Conservation (phyloP, 257 asterid species). For the Capsicum chinense region DNA sequence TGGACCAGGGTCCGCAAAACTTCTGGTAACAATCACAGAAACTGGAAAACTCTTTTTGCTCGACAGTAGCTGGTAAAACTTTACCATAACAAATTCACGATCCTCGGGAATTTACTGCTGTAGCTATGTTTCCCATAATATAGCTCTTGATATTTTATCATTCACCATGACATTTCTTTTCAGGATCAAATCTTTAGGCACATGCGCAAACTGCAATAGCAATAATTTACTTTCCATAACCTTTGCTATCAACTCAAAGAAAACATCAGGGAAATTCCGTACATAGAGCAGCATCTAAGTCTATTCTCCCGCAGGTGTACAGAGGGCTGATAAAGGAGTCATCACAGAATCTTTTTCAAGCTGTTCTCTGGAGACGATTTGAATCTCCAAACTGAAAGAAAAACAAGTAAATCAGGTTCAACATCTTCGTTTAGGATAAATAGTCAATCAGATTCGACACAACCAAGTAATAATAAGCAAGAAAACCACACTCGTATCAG, state of each 20-base stretch:
- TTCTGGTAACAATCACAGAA: neutral
- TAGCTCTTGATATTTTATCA: constrained; percentile 23
- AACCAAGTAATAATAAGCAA: constrained; percentile 16
- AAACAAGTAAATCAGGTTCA: neutral
- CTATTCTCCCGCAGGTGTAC: neutral
- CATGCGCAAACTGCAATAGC: neutral
- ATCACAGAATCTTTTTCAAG: neutral
- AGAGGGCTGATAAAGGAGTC: constrained; percentile 16
- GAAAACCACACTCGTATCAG: neutral
- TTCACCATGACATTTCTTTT: neutral
- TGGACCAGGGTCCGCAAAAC: neutral
- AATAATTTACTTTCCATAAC: neutral
- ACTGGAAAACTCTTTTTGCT: neutral
- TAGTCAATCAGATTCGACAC: neutral
- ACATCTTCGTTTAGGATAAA: neutral
- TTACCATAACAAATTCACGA: neutral
- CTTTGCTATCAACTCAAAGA: constrained; percentile 1
- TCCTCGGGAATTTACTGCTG: neutral
- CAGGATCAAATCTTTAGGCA: neutral
- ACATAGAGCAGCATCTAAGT: constrained; percentile 18
- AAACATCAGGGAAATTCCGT: neutral
- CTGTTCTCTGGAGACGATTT: neutral
- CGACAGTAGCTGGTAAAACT: neutral
- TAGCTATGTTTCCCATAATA: neutral
- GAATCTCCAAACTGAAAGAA: constrained; percentile 21